A percentile compares a stretch with the other conserved stretches of the same genome.
Evolutionary conservation across 176 grass and related monocot genomes (phyloP).

Genomic region (Musa troglodytarum): DNA sequence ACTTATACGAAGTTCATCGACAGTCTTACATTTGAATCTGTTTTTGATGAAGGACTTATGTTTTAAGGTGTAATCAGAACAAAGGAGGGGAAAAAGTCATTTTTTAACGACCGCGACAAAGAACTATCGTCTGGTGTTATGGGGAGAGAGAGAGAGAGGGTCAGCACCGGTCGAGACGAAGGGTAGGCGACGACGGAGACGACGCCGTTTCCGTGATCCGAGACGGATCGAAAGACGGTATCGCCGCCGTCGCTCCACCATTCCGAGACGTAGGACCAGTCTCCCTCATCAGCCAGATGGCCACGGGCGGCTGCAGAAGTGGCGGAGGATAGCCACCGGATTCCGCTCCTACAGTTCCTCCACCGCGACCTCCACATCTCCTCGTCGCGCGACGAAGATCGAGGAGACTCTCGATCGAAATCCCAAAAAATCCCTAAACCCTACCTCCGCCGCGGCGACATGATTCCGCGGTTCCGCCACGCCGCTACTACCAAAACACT

Average conservation of each 20-base stretch:
- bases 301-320: background rate
- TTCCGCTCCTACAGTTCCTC: background rate
- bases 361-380: background rate
- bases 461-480: no score
- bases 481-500: no score
- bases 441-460: no score
- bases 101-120: background rate
- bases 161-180: slow-evolving; percentile 46
- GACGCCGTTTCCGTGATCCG: slow-evolving; percentile 63
- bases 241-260: slow-evolving; percentile 66
- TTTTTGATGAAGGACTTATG: background rate
- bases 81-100: background rate
- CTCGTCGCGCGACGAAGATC: background rate
- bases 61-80: background rate
- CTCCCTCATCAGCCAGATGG: slow-evolving; percentile 42
- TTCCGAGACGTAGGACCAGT: slow-evolving; percentile 59
- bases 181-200: slow-evolving; percentile 77
- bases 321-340: slow-evolving; percentile 31
- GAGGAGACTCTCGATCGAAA: background rate
- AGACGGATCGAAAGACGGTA: slow-evolving; percentile 51
- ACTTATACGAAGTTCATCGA: no score
- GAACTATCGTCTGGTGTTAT: background rate
- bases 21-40: no score
- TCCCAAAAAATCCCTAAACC: background rate
- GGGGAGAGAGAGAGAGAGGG: background rate